phyloP scores from a whole-genome alignment of 2,329 filamentous ascomycete genomes.

The Epichloe sibirici region DNA sequence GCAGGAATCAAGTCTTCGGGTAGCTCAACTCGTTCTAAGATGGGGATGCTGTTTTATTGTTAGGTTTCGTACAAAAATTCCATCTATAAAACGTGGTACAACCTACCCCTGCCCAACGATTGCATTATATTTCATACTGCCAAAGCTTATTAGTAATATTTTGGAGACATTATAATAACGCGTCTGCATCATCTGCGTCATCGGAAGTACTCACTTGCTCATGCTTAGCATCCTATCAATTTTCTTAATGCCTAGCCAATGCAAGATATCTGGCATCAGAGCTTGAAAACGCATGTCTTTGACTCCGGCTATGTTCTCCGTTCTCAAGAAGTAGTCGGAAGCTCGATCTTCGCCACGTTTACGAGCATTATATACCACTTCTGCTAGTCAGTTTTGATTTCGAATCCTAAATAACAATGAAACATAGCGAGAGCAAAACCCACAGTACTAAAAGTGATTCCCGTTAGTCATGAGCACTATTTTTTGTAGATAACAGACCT shows the following conservation, averaged over 20 bases:
- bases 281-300: conserved; percentile 98
- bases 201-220: conserved; percentile 59
- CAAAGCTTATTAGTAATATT: neutral
- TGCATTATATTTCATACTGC: conserved; percentile 80
- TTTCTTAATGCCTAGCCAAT: conserved; percentile 97
- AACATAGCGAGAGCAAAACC: conserved; percentile 12
- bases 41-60: conserved; percentile 50
- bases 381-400: conserved; percentile 6
- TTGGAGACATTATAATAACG: neutral
- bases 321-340: conserved; percentile 90
- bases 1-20: conserved; percentile 89
- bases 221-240: conserved; percentile 98
- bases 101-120: conserved; percentile 65
- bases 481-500: neutral
- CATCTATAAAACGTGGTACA: neutral
- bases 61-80: neutral
- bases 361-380: conserved; percentile 62
- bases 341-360: conserved; percentile 71
- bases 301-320: conserved; percentile 96
- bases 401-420: conserved; percentile 4
- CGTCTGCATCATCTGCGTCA: too few species aligned
- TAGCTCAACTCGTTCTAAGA: conserved; percentile 80
- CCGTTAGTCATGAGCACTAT: neutral
- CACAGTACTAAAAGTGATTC: conserved; percentile 31
- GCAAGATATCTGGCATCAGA: conserved; percentile 92